These are phyloP conservation scores for Westerdykella ornata DNA, from an alignment of 2,329 filamentous ascomycete species.

Conservation along the genomic window DNA sequence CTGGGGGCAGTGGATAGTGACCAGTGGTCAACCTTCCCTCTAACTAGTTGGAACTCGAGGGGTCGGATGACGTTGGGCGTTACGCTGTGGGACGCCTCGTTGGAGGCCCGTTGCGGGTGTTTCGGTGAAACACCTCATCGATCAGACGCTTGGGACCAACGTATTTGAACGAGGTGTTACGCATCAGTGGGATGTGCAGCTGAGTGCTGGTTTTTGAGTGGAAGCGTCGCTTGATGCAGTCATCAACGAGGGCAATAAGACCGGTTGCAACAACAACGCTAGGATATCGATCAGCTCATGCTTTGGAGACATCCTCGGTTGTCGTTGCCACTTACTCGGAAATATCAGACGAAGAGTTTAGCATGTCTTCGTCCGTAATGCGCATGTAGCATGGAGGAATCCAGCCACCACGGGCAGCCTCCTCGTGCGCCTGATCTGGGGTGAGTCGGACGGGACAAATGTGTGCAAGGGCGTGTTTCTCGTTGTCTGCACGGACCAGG, in stretches of 20 bases:
- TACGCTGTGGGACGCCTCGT: constrained; percentile 24
- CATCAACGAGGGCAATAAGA: constrained; percentile 79
- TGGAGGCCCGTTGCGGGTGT: constrained; percentile 14
- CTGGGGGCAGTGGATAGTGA: constrained; percentile 1
- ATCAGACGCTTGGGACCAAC: constrained; percentile 57
- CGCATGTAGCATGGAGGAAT: constrained; percentile 85
- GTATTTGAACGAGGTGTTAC: constrained; percentile 48
- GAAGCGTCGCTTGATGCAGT: constrained; percentile 79
- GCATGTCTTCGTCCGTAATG: constrained; percentile 68
- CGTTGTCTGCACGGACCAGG: constrained; percentile 61
- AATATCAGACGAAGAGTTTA: constrained; percentile 67
- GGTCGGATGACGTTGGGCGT: constrained; percentile 17
- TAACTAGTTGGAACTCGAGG: constrained; percentile 7
- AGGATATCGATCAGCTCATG: constrained; percentile 15
- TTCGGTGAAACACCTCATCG: constrained; percentile 56
- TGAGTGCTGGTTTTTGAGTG: constrained; percentile 50
- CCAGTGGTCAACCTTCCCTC: constrained; percentile 7
- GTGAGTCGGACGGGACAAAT: constrained; percentile 76
- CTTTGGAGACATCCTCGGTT: constrained; percentile 2
- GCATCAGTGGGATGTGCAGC: constrained; percentile 47
- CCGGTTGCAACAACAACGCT: constrained; percentile 89
- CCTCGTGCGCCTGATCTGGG: constrained; percentile 61
- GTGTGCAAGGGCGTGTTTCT: constrained; percentile 62
- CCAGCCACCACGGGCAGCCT: constrained; percentile 77
- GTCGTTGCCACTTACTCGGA: constrained; percentile 63